Evolutionary conservation across 2,329 filamentous ascomycete species (phyloP).

Genomic region (Cryphonectria radicalis): DNA sequence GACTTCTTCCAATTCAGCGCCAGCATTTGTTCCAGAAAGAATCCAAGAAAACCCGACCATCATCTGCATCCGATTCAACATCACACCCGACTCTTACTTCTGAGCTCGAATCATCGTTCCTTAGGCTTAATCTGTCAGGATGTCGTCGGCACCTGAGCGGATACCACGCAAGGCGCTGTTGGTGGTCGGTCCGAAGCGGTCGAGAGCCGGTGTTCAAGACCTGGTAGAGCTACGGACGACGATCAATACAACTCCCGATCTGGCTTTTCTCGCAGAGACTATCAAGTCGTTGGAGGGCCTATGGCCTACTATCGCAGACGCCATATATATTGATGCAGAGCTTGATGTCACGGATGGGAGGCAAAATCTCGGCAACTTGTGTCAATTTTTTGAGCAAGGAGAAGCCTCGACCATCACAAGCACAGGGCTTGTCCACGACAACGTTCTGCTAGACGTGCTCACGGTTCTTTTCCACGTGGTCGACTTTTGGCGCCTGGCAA

Average conservation of each 20-base stretch:
- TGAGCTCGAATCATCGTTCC: background rate
- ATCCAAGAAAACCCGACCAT: no score
- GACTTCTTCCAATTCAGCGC: no score
- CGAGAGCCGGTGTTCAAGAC: background rate
- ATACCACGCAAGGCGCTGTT: background rate
- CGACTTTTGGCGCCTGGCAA: conserved; percentile 8
- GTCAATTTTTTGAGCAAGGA: background rate
- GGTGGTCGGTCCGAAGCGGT: background rate
- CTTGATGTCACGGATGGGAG: no score
- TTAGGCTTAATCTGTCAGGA: background rate
- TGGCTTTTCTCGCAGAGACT: background rate
- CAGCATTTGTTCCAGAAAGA: no score
- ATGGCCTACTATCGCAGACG: background rate
- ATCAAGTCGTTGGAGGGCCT: background rate
- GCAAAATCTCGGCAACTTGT: background rate
- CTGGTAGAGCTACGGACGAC: background rate
- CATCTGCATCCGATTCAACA: no score
- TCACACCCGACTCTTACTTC: no score
- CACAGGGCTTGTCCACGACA: background rate
- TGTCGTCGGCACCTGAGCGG: background rate
- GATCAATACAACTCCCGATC: background rate
- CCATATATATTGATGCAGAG: background rate
- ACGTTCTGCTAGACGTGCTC: conserved; percentile 5
- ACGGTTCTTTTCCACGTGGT: conserved; percentile 17
- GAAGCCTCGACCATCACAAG: background rate